Evolutionary conservation across 129 eudicot genomes (phyloP), one percentile per base, ranked within the genome.

Genomic region (Artemisia tridentata): DNA sequence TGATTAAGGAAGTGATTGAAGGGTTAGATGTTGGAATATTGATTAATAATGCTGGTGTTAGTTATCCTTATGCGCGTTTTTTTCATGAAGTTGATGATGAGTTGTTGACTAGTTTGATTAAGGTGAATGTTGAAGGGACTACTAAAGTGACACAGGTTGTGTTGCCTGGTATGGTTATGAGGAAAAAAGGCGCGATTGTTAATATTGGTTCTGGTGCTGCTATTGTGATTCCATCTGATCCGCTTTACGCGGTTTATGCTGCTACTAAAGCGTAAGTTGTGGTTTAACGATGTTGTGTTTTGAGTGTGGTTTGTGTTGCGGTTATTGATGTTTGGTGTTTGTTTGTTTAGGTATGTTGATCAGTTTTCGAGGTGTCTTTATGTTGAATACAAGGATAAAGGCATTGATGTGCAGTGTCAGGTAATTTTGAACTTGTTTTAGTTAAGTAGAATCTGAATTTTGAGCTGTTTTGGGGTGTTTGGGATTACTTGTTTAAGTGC

Each of bases 391-490:
- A 87, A 90, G 88, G 84, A 79, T 18, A 90, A 83, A 27, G 99
- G 99, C 56, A 93, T 92, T 57, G 98, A 92, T 74, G 99, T 93
- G 76, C 99, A 93, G 84, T 93, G 99, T 55, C 99, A 93, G 99
- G 99, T 93, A 85, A 21, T 29, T 69, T 27, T 7, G 19, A 27
- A 1, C 12, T 57, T 3, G 51, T 43, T 67, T 75, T 67, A 17
- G 5, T 25, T 49, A 18, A n/a, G 50, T 60, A 19, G 15, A 3
- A 51, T 52, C 17, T 63, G 14, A 34, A 3, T 50, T 55, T 6
- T 48, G 29, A 48, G 19, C 46, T 19, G 11, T 21, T 59, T 72
- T 60, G 7, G 12, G 7, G 65, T 38, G 45, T 38, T 38, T 38
- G 45, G 45, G 10, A 38, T 38, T 38, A 10, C 45, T 38, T 7